Evolutionary conservation across 352 stramenopile species (phyloP), one percentile per base, ranked within the genome.

Genomic region (Phytophthora palmivora): DNA sequence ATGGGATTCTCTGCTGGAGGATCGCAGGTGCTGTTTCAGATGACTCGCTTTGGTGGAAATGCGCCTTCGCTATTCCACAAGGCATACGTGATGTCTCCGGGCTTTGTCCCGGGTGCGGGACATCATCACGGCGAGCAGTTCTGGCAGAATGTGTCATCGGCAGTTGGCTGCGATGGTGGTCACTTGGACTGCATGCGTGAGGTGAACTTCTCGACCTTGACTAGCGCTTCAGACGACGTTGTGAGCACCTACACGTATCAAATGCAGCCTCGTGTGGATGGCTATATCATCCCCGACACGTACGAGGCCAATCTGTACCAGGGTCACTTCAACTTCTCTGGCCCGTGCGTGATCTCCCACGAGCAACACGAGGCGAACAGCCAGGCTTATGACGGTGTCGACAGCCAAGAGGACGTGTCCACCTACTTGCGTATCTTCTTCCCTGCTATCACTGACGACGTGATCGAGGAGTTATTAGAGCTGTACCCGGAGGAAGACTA

Each of bases 121-220:
- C 64, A 73, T 42, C 51, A 73, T 34, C 58, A 64, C 28, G 52
- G 15, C 9, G 58, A 73, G 36, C 45, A 60, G 41, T 70, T 70
- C 52, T 73, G 65, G 65, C 65, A 66, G 53, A 69, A 69, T 12
- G 58, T 73, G n/a, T 73, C 65, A 1, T 45, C 47, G 21, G 26
- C 52, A 3, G 36, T 70, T 21, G 65, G 48, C 4, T 73, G 65
- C 15, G 53, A 61, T 0, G 65, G 58, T 3, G 53, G 53, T 10
- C 38, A 57, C 47, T 19, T 73, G 1, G 48, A 69, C 30, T 73
- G 65, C 18, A 69, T 73, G 58, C 65, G 65, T 8, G 11, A 63
- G 14, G 64, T 69, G 8, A 26, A 63, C 21, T 73, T 69, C 24
- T 33, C 26, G 6, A 51, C 19, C 19, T 48, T 73, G 1, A 39